These are phyloP conservation scores for Hordeum pubiflorum DNA, from an alignment of 202 grass and related monocot species.

Conservation along the genomic window DNA sequence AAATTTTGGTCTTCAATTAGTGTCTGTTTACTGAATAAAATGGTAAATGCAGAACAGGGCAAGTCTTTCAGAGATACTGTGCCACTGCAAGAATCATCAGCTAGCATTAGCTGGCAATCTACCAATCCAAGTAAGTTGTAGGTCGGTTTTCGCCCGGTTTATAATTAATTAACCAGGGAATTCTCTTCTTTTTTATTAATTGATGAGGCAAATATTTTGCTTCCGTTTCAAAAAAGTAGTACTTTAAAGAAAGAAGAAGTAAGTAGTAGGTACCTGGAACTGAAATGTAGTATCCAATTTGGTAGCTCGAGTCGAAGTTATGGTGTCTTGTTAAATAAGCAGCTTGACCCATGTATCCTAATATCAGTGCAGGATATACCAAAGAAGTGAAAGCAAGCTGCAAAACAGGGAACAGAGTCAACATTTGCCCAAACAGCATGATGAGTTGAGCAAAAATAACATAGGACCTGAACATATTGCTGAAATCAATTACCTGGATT, in stretches of 20 bases:
- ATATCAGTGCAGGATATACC: constrained; percentile 71
- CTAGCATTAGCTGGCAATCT: background rate
- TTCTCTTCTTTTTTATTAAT: too few species aligned
- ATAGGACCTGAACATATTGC: too few species aligned
- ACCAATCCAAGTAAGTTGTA: background rate
- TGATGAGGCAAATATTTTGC: too few species aligned
- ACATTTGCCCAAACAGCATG: background rate
- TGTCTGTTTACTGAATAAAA: background rate
- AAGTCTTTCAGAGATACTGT: background rate
- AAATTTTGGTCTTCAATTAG: background rate
- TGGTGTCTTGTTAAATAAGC: constrained; percentile 74
- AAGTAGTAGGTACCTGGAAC: constrained; percentile 54
- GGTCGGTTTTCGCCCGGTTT: background rate
- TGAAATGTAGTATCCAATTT: constrained; percentile 81
- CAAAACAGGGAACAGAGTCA: background rate
- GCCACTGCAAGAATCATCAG: background rate
- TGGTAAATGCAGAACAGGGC: background rate
- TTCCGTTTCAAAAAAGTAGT: too few species aligned
- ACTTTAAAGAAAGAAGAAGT: too few species aligned
- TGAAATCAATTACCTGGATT: too few species aligned
- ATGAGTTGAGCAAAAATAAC: background rate
- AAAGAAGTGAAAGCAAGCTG: constrained; percentile 78
- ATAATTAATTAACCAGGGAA: too few species aligned
- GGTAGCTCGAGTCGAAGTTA: constrained; percentile 46
- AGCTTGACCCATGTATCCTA: constrained; percentile 92